Percentiles rank a stretch among this genome's conserved stretches.
phyloP scores from a whole-genome alignment of 345 rosid species.

The Boechera stricta region DNA sequence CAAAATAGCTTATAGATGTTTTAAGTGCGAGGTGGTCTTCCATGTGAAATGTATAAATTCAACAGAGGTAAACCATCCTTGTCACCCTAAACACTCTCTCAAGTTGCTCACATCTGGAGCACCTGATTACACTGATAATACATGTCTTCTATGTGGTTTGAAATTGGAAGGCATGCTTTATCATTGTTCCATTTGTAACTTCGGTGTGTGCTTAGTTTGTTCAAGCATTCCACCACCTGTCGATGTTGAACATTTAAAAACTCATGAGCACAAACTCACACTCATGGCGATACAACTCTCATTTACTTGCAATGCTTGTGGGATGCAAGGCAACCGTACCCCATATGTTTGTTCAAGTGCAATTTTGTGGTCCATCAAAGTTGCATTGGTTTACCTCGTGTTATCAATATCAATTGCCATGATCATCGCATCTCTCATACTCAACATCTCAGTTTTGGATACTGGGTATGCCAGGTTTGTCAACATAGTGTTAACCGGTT shows the following conservation, averaged over 20 bases:
- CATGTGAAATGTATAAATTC: conserved; percentile 4
- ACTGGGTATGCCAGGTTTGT: neutral
- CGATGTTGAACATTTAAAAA: neutral
- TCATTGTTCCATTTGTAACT: neutral
- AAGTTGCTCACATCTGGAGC: neutral
- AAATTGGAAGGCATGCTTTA: neutral
- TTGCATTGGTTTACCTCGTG: neutral
- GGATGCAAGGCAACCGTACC: neutral
- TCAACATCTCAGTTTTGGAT: neutral
- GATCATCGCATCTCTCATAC: neutral
- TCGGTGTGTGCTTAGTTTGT: neutral
- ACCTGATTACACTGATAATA: neutral
- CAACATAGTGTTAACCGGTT: too few relatives aligned
- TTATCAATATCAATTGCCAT: neutral
- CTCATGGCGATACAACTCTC: neutral
- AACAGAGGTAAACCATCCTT: neutral
- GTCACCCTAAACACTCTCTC: neutral
- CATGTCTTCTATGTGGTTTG: conserved; percentile 1
- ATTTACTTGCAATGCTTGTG: conserved; percentile 5
- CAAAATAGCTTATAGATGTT: conserved; percentile 1
- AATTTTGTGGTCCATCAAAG: conserved; percentile 2
- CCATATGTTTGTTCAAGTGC: neutral
- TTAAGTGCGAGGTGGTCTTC: neutral
- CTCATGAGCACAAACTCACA: conserved; percentile 3
- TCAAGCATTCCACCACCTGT: neutral